Evolutionary conservation across 257 asterid species (phyloP).

Genomic region (Rhazya stricta): DNA sequence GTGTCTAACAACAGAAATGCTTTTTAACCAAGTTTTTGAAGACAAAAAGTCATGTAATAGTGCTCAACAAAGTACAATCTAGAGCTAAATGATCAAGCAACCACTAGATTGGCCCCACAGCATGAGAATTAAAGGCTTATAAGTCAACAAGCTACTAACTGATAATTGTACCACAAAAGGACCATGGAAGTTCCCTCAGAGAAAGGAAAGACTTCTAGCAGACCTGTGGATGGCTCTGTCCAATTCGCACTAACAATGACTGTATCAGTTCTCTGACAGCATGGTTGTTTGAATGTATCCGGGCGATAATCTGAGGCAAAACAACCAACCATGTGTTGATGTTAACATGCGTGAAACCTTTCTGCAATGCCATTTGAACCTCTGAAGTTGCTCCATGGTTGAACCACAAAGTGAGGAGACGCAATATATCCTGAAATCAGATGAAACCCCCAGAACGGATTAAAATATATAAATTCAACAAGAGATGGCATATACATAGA

Average conservation of each 20-base stretch:
- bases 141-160: neutral
- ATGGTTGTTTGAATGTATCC: conserved; percentile 94
- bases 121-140: neutral
- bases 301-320: conserved; percentile 97
- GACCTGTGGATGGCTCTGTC: conserved; percentile 99
- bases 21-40: too few relatives aligned
- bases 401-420: conserved; percentile 99
- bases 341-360: conserved; percentile 87
- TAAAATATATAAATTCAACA: neutral
- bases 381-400: conserved; percentile 98
- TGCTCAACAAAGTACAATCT: neutral
- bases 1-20: too few relatives aligned
- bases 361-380: conserved; percentile 93
- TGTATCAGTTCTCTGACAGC: conserved; percentile 97
- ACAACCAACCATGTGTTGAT: conserved; percentile 99
- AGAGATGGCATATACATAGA: neutral
- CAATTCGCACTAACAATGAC: conserved; percentile 87
- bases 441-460: conserved; percentile 8
- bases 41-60: neutral
- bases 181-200: neutral
- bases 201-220: conserved; percentile 20
- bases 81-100: neutral
- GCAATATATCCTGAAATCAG: conserved; percentile 83
- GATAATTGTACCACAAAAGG: neutral
- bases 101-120: neutral